Evolutionary conservation across 129 eudicot species (phyloP), one percentile per base, ranked within the genome.

Genomic region (Apium graveolens): DNA sequence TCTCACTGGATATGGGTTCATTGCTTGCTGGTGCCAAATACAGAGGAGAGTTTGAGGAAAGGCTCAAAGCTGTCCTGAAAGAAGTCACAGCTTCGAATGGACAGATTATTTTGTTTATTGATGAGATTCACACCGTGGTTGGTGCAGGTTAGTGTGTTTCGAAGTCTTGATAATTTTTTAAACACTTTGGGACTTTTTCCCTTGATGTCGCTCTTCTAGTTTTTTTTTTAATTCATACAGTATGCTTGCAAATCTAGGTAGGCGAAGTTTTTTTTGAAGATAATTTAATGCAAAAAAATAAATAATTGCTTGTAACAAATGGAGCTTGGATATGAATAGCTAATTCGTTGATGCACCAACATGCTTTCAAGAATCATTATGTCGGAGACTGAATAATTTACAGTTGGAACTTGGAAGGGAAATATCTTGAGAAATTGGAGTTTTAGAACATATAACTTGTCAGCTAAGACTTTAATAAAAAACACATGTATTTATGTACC

Each of bases 11-110:
- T 76, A 95, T 95, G 98, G 98, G 98, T 53, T 87, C 97, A 42
- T 77, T 95, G 86, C 93, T 95, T 81, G 98, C 98, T 78, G 98
- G 98, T 87, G 97, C 98, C 35, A 95, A 95, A 82, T 95, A 77
- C 81, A 86, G 98, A 74, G 98, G 98, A 77, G 98, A 95, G 32
- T 95, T 91, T 76, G 98, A 95, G 89, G 98, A 95, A 74, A 86
- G 98, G 80, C 92, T 95, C 32, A 95, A 95, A 89, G 98, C 97
- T 76, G 98, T 95, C 41, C 70, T 95, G 43, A 95, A 95, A 86
- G 98, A 95, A 78, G 98, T 95, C 74, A 86, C 91, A n/a, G 82
- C 92, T 68, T 91, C 98, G 10, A 95, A 91, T 79, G 98, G 98
- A 20, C 96, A 95, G 83, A 91, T 90, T 73, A 89, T 95, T 60